Evolutionary conservation across 2,329 filamentous ascomycete species (phyloP), one percentile per base, ranked within the genome.

Genomic region (Atkinsonella texensis): DNA sequence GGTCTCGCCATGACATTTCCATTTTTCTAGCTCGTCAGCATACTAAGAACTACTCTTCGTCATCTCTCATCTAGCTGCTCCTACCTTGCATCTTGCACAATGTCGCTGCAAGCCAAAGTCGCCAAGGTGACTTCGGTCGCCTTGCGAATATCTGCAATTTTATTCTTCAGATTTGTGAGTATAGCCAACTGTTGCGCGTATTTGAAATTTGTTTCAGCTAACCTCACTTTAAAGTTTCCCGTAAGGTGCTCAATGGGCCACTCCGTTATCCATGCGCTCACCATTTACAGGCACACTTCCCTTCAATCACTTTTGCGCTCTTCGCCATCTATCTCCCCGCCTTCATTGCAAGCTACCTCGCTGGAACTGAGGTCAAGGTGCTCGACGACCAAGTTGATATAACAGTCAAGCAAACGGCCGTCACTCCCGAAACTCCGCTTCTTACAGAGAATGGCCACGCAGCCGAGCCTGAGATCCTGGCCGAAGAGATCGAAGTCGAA

Each of bases 311-410:
- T 3, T 80, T 81, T 52, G 74, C 83, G 0, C 69, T 85, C 2
- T 81, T 85, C 54, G 81, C 78, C 23, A 66, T 88, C 52, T 88
- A 87, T 58, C 62, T 83, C 0, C 75, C 83, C 0, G 73, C 81
- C 0, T 87, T 85, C 65, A 64, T 85, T 48, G 68, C 72, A 12
- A 79, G 75, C 57, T 81, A 79, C 61, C 65, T 77, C 28, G 72
- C 73, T 15, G 77, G 79, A 52, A 72, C 80, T 7, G 70, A 76
- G 53, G 77, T 81, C 59, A 71, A 79, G 46, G 62, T 85, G 5
- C 67, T 84, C 23, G 77, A 80, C 53, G 80, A 84, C 57, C 70
- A 83, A 55, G 69, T 84, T 20, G 76, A 84, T 50, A 63, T 84
- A 6, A 67, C 67, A 1, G 64, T 81, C 7, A 76, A 71, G 20